Percentiles rank a stretch among this genome's conserved stretches.
phyloP scores from a whole-genome alignment of 2,329 filamentous ascomycete species.

The Corniculantispora saksenae region DNA sequence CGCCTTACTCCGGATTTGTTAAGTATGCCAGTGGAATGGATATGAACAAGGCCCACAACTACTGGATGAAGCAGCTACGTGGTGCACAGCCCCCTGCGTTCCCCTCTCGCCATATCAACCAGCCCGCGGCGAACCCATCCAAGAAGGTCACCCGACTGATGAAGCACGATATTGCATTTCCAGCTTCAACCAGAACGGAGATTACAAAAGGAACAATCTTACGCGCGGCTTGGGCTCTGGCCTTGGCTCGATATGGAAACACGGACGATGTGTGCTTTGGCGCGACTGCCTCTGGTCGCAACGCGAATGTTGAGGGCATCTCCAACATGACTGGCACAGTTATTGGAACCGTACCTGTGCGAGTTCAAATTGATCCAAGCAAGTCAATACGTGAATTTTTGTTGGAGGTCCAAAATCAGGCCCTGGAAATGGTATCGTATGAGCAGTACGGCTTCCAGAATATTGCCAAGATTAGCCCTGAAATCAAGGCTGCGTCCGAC shows the following conservation, averaged over 20 bases:
- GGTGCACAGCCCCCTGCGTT: slow-evolving; percentile 14
- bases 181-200: background rate
- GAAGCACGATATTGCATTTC: background rate
- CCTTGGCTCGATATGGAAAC: background rate
- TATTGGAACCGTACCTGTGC: background rate
- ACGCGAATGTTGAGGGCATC: background rate
- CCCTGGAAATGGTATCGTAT: slow-evolving; percentile 21
- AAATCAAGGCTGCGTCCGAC: slow-evolving; percentile 16
- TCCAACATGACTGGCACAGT: slow-evolving; percentile 5
- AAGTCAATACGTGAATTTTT: slow-evolving; percentile 4
- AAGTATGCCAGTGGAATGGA: slow-evolving; percentile 15
- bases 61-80: slow-evolving; percentile 18
- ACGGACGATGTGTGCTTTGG: background rate
- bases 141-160: background rate
- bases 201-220: slow-evolving; percentile 3
- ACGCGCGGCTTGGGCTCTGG: background rate
- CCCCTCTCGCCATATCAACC: background rate
- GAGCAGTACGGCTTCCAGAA: slow-evolving; percentile 27
- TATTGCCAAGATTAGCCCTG: slow-evolving; percentile 21
- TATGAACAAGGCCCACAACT: background rate
- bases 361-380: background rate
- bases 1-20: slow-evolving; percentile 18
- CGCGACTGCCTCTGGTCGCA: slow-evolving; percentile 8
- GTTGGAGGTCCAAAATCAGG: background rate
- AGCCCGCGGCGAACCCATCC: too few species aligned